These are phyloP conservation scores for Backusella tarrabulga DNA, from an alignment of 192 early-diverging fungal species.

Conservation along the genomic window DNA sequence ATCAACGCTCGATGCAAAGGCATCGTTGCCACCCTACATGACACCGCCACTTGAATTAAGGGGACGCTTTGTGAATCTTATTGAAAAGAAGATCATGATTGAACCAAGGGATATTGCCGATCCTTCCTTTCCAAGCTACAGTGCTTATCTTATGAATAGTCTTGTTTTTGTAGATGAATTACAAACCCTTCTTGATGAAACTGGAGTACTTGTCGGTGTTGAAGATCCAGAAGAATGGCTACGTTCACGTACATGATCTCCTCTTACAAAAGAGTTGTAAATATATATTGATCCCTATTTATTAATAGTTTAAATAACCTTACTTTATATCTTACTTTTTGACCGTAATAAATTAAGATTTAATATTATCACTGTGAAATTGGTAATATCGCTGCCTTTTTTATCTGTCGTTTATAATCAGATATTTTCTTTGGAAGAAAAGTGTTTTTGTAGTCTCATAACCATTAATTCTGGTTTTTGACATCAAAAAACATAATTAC, in stretches of 20 bases:
- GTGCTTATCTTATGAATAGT: slow-evolving; percentile 13
- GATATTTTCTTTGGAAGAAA: no score
- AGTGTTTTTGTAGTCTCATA: no score
- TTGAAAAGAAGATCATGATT: slow-evolving; percentile 17
- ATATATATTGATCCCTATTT: no score
- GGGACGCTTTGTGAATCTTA: neutral
- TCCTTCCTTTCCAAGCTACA: neutral
- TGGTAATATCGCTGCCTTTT: no score
- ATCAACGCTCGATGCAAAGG: slow-evolving; percentile 25
- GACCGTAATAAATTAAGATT: no score
- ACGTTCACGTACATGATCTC: neutral
- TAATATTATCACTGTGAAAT: no score
- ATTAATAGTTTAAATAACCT: no score
- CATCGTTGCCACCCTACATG: slow-evolving; percentile 25
- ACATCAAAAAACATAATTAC: no score
- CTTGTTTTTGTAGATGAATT: slow-evolving; percentile 14
- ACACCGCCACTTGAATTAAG: slow-evolving; percentile 12
- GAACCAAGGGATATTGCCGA: neutral
- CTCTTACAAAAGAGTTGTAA: no score
- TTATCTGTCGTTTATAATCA: no score
- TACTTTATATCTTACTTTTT: no score
- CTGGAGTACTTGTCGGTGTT: slow-evolving; percentile 1
- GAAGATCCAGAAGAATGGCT: slow-evolving; percentile 16
- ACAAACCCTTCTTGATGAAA: neutral
- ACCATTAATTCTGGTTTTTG: no score